Base-by-base conservation (phyloP, 2,329 filamentous ascomycete species). In the Hypoxylon sp. region DNA sequence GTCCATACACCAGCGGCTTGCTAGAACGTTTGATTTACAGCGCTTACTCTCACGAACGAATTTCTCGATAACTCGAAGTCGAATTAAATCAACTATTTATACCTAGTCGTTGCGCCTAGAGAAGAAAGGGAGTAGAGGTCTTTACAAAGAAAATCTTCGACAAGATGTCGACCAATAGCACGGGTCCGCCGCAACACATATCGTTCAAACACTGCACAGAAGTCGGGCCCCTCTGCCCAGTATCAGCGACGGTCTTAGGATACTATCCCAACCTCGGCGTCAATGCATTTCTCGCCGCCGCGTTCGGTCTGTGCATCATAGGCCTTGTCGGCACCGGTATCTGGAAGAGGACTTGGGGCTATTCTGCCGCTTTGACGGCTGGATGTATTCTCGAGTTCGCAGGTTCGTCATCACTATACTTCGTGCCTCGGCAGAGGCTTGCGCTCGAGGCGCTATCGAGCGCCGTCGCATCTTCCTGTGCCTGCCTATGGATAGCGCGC, bases 221-320 rank as follows among this genome's bases (percentile, higher is more conserved):
- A 14, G 78, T 88, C 67, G 80, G 80, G 7, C 64, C 74, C 2
- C 62, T 72, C 42, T 89, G 87, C 69, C 85, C 86, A n/a, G 85
- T 88, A 70, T 66, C 79, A 44, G 80, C 78, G 31, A 88, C 86
- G 2, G 85, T 87, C 11, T 79, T 87, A 35, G 86, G 86, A 53
- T 90, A 90, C 78, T 82, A 82, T 35, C 88, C 88, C 6, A 88
- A 86, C 72, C 75, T 83, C n/a, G 84, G 84, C 53, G 84, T 86
- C 71, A 88, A 88, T 76, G 80, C 83, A 72, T 85, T 89, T 74
- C 86, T 88, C 75, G 79, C 83, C 46, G 77, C 83, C 57, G 81
- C 79, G 20, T 90, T 88, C 66, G 85, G 80, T 6, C 42, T 85
- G 2, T 79, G 81, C 6, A 73, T 81, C 7, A 50, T 88, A 30